Base-by-base conservation (phyloP, 2,329 filamentous ascomycete genomes). In the Claviceps sp. region DNA sequence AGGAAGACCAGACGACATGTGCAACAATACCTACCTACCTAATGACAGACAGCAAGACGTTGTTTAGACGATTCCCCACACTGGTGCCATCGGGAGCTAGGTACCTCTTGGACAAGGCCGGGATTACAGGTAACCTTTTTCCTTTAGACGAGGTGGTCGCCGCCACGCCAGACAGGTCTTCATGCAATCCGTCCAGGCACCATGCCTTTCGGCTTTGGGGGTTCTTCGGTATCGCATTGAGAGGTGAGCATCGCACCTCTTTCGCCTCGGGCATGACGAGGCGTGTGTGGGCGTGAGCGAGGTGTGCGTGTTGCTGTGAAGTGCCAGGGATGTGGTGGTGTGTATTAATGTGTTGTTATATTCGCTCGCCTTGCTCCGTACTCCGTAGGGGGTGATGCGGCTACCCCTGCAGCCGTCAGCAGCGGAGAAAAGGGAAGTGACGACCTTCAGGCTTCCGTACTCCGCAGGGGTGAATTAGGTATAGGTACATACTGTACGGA, bases 161-260 rank as follows among this genome's bases (percentile, higher is more conserved):
- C 48, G 43, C 55, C 53, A 26, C 26, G 26, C 26, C 26, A 26
- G 26, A 26, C 26, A 26, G 7, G 26, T 26, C 26, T 24, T 24
- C 6, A 44, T 22, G 13, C 14, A 22, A 16, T 14, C 37, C 52
- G 43, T 48, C 51, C 47, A 47, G 42, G 37, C 26, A 50, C 24
- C 51, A 41, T 52, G 49, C 50, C 11, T 43, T 50, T 55, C 52
- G 50, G 53, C 38, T 41, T 50, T 38, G 47, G 34, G 49, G 47
- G 48, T 47, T n/a, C 26, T 48, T 55, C 53, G 51, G 53, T 56
- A 52, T 55, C 20, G 51, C 51, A 47, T 51, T n/a, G 22, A 48
- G 49, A 56, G 44, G 20, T 22, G 20, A 24, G 20, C 20, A 22
- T 24, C 41, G 20, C 20, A 24, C 20, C 4, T 22, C 20, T 13